Percentiles rank a stretch among this genome's conserved stretches.
phyloP scores from a whole-genome alignment of 257 asterid genomes.

The Scutellaria barbata region DNA sequence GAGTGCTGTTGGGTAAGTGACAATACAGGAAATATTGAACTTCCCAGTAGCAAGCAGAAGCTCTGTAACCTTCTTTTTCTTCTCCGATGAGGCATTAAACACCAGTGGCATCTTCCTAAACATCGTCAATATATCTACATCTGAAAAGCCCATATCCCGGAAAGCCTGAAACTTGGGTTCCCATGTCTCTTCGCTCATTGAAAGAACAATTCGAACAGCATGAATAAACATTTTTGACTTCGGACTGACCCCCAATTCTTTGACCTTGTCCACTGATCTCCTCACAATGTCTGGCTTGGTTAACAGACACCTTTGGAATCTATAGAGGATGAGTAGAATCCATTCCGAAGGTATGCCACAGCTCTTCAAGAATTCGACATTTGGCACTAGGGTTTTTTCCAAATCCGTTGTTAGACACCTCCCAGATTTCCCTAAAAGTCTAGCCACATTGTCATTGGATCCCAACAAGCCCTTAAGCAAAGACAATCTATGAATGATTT shows the following conservation, averaged over 20 bases:
- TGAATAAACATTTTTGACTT: background rate
- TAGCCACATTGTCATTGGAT: slow-evolving; percentile 35
- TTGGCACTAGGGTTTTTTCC: slow-evolving; percentile 41
- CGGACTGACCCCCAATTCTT: background rate
- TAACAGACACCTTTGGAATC: background rate
- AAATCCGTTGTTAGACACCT: slow-evolving; percentile 32
- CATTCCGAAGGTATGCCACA: slow-evolving; percentile 23
- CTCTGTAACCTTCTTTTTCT: slow-evolving; percentile 32
- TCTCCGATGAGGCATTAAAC: slow-evolving; percentile 30
- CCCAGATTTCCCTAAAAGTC: slow-evolving; percentile 17
- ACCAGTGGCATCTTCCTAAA: slow-evolving; percentile 38
- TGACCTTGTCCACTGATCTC: background rate
- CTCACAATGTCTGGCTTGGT: background rate
- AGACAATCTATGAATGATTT: slow-evolving; percentile 31
- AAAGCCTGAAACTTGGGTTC: slow-evolving; percentile 28
- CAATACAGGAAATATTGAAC: slow-evolving; percentile 28
- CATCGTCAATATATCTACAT: slow-evolving; percentile 26
- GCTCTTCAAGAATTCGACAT: slow-evolving; percentile 42
- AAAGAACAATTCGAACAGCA: background rate
- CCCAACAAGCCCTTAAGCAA: slow-evolving; percentile 39
- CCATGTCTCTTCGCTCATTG: background rate
- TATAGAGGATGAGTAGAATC: background rate
- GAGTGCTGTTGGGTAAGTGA: slow-evolving; percentile 28
- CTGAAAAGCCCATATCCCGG: slow-evolving; percentile 39
- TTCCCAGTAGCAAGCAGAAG: slow-evolving; percentile 33